Conservation (phyloP, 805 yeast species). For the Metschnikowia lochheadii region DNA sequence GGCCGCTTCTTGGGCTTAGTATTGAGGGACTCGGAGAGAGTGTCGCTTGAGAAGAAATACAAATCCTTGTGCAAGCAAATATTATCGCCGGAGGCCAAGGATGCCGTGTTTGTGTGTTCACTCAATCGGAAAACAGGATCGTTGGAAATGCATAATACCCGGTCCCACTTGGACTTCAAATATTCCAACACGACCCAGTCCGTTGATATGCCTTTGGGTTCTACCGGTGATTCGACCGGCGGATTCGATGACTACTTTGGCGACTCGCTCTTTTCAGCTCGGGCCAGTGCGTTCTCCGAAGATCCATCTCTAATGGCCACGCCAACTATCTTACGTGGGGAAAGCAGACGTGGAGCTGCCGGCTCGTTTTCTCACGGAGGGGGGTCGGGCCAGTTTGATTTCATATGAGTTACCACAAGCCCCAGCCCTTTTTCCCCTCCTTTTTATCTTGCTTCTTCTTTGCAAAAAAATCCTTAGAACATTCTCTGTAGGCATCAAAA, state of each 20-base stretch:
- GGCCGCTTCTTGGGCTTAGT: constrained; percentile 4
- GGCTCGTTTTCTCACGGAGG: constrained; percentile 4
- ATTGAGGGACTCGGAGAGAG: constrained; percentile 2
- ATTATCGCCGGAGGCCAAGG: background rate
- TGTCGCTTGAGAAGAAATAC: constrained; percentile 5
- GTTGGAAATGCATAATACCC: constrained; percentile 31
- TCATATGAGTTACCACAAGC: constrained; percentile 27
- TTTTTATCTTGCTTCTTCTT: constrained; percentile 34
- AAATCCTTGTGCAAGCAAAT: constrained; percentile 2
- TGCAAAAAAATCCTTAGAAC: constrained; percentile 43
- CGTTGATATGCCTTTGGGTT: background rate
- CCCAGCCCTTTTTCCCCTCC: constrained; percentile 43
- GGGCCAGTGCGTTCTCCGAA: background rate
- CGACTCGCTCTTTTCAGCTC: background rate
- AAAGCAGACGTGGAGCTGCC: background rate
- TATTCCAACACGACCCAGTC: constrained; percentile 5
- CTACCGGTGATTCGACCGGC: background rate
- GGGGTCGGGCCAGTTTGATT: background rate
- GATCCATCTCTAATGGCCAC: constrained; percentile 8
- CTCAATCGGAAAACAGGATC: constrained; percentile 35
- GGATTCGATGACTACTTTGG: background rate
- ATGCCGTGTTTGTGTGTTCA: constrained; percentile 28
- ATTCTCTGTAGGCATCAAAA: constrained; percentile 90
- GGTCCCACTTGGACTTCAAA: constrained; percentile 24
- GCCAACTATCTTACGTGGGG: constrained; percentile 4